Percentiles rank a stretch among this genome's conserved stretches.
These are phyloP conservation scores for Colletotrichum tanaceti DNA, from an alignment of 2,329 filamentous ascomycete genomes.

Conservation along the genomic window DNA sequence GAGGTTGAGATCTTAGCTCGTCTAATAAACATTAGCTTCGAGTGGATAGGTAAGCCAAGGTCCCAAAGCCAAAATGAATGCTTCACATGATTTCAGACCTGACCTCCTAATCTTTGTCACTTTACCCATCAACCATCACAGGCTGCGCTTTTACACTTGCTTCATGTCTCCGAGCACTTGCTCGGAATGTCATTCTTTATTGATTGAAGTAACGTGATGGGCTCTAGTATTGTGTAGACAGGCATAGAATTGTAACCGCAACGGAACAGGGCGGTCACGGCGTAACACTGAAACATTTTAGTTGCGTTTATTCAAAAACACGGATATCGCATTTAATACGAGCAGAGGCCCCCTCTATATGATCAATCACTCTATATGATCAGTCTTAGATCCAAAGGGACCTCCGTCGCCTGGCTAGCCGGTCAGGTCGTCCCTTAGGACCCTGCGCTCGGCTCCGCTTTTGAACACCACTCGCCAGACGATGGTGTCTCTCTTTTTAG, in stretches of 20 bases:
- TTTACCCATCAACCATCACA: not conserved
- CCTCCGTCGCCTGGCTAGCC: no score
- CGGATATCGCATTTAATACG: not conserved
- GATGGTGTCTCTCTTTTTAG: not conserved
- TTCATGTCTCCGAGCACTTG: not conserved
- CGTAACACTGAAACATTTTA: not conserved
- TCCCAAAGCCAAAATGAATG: not conserved
- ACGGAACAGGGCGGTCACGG: not conserved
- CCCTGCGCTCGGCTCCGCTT: slow-evolving; percentile 7
- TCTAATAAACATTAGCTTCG: no score
- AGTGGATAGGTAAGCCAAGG: not conserved
- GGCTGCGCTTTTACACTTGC: no score
- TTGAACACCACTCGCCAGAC: not conserved
- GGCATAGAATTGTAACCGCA: not conserved
- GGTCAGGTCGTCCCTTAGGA: not conserved
- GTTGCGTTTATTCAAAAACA: not conserved
- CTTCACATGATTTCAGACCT: not conserved
- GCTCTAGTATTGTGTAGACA: not conserved
- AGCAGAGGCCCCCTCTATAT: not conserved
- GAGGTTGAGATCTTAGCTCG: slow-evolving; percentile 1
- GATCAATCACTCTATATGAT: not conserved
- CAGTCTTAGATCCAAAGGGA: no score
- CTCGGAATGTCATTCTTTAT: not conserved
- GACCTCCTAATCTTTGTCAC: not conserved
- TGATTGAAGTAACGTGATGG: not conserved